Evolutionary conservation across 2,329 filamentous ascomycete genomes (phyloP).

Genomic region (Exophiala oligosperma): DNA sequence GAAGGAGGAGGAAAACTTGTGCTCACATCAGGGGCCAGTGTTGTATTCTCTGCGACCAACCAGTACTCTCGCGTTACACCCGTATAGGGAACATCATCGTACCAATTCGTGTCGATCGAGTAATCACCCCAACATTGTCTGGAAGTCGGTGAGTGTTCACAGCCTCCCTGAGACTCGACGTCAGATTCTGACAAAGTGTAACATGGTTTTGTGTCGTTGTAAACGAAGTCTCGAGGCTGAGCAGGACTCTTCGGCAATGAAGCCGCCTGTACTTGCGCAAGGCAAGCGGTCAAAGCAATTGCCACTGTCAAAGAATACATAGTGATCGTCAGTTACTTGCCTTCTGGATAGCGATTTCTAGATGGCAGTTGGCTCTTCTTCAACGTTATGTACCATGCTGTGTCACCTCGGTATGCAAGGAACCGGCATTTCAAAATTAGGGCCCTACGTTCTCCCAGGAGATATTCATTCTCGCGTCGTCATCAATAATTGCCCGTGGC

Average conservation of each 20-base stretch:
- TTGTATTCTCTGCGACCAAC: conserved; percentile 45
- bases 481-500: background rate
- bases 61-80: conserved; percentile 42
- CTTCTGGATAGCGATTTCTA: background rate
- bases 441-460: background rate
- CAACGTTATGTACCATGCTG: too few species aligned
- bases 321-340: background rate
- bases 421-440: too few species aligned
- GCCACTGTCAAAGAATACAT: background rate
- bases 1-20: conserved; percentile 14
- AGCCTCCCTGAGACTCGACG: background rate
- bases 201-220: background rate
- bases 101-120: conserved; percentile 37
- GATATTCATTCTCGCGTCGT: background rate
- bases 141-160: background rate
- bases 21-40: conserved; percentile 47
- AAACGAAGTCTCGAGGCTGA: background rate
- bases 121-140: conserved; percentile 33
- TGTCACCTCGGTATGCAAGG: too few species aligned
- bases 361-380: too few species aligned
- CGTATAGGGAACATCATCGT: conserved; percentile 35
- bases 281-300: background rate
- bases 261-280: background rate
- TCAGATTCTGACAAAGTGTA: background rate
- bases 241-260: background rate